Conservation (phyloP, 2,329 filamentous ascomycete genomes). For the Diplodia sapinea region DNA sequence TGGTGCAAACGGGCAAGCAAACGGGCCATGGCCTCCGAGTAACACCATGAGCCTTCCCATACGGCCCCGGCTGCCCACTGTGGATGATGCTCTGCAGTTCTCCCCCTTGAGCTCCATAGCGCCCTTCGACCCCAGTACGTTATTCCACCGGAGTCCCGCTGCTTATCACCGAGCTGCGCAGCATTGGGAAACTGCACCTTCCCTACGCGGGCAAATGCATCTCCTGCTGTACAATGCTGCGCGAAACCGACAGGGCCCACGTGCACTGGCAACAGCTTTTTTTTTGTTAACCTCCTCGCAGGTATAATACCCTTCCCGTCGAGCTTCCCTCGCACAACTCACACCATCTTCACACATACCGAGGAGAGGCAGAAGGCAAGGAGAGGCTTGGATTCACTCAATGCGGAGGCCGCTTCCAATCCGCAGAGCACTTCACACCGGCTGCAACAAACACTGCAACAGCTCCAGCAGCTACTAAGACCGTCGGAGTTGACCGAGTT, state of each 20-base stretch:
- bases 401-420: conserved; percentile 66
- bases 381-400: conserved; percentile 68
- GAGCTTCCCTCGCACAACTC: conserved; percentile 48
- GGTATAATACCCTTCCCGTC: conserved; percentile 55
- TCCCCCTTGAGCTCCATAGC: conserved; percentile 81
- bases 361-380: conserved; percentile 58
- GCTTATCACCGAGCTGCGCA: conserved; percentile 10
- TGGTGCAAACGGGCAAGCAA: conserved; percentile 26
- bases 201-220: not conserved
- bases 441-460: conserved; percentile 73
- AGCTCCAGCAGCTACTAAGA: conserved; percentile 76
- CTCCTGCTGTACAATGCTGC: conserved; percentile 23
- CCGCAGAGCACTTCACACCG: conserved; percentile 66
- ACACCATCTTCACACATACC: conserved; percentile 44
- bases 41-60: conserved; percentile 41
- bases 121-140: conserved; percentile 75
- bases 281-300: conserved; percentile 34
- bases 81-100: conserved; percentile 80
- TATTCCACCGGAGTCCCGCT: conserved; percentile 19
- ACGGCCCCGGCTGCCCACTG: conserved; percentile 53
- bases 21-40: conserved; percentile 41
- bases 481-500: conserved; percentile 73
- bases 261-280: conserved; percentile 30
- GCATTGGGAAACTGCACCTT: not conserved
- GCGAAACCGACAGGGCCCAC: not conserved